A percentile compares a stretch with the other conserved stretches of the same genome.
These are phyloP conservation scores for Mortierella sp. DNA, from an alignment of 371 early-diverging fungal genomes.

Conservation along the genomic window DNA sequence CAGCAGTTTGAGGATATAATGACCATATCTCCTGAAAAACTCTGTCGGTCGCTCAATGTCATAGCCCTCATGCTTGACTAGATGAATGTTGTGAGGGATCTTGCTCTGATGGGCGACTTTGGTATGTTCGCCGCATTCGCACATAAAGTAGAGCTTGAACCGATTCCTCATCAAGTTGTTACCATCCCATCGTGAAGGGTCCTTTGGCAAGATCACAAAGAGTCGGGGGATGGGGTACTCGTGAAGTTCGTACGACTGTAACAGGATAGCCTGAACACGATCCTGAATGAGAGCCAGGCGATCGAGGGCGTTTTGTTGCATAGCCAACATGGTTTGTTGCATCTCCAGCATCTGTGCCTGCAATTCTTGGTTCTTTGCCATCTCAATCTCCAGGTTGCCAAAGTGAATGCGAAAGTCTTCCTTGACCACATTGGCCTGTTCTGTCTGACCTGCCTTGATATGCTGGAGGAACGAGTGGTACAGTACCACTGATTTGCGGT, in stretches of 20 bases:
- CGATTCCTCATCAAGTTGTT: neutral
- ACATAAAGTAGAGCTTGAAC: constrained; percentile 26
- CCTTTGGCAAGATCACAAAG: constrained; percentile 20
- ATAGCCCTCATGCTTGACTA: constrained; percentile 26
- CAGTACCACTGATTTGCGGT: constrained; percentile 8
- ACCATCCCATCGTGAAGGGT: neutral
- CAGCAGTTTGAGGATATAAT: constrained; percentile 20
- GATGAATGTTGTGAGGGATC: constrained; percentile 25
- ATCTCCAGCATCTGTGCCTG: constrained; percentile 20
- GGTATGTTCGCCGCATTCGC: constrained; percentile 41
- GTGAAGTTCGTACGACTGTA: constrained; percentile 20
- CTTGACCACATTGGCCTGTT: constrained; percentile 8
- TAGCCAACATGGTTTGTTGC: constrained; percentile 17
- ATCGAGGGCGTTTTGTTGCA: constrained; percentile 23
- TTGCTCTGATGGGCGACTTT: constrained; percentile 1
- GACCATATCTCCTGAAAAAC: constrained; percentile 20
- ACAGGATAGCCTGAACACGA: constrained; percentile 17
- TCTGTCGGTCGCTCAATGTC: constrained; percentile 16
- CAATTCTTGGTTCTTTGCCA: constrained; percentile 15
- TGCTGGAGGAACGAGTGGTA: constrained; percentile 12
- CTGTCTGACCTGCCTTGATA: constrained; percentile 11
- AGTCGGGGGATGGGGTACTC: constrained; percentile 24
- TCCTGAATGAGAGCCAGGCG: constrained; percentile 13
- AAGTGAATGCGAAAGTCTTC: constrained; percentile 16
- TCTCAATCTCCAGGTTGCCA: constrained; percentile 4